A percentile compares a stretch with the other conserved stretches of the same genome.
Conservation (phyloP, 2,329 filamentous ascomycete species). For the Zymoseptoria crescenta region DNA sequence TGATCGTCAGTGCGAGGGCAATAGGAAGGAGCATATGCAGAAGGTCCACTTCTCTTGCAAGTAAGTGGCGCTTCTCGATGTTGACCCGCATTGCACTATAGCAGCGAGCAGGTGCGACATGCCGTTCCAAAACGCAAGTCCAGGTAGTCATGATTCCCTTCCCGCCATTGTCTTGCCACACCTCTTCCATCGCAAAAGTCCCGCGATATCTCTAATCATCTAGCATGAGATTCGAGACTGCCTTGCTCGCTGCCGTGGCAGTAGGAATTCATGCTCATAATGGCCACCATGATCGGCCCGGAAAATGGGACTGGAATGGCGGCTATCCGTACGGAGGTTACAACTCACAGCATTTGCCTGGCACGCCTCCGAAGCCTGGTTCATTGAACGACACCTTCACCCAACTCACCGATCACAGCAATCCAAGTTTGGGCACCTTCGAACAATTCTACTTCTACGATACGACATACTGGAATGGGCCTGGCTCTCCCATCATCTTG, state of each 20-base stretch:
- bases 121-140: not conserved
- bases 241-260: not conserved
- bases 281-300: not conserved
- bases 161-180: not conserved
- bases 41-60: not conserved
- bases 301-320: slow-evolving; percentile 10
- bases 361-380: slow-evolving; percentile 1
- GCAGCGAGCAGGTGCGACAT: not conserved
- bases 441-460: slow-evolving; percentile 49
- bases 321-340: slow-evolving; percentile 7
- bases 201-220: not conserved
- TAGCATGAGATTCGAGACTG: not conserved
- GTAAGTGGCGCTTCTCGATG: too few species aligned
- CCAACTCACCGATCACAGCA: slow-evolving; percentile 52
- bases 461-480: slow-evolving; percentile 45
- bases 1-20: not conserved
- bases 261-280: not conserved
- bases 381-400: slow-evolving; percentile 36
- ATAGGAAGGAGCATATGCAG: not conserved
- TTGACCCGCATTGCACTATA: not conserved
- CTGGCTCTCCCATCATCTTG: slow-evolving; percentile 43
- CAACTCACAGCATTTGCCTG: slow-evolving; percentile 4
- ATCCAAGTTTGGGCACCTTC: slow-evolving; percentile 50
- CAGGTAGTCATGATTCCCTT: not conserved
- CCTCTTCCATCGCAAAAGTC: not conserved